These are phyloP conservation scores for Hordeum pubiflorum DNA, from an alignment of 202 grass and related monocot genomes.

Conservation along the genomic window DNA sequence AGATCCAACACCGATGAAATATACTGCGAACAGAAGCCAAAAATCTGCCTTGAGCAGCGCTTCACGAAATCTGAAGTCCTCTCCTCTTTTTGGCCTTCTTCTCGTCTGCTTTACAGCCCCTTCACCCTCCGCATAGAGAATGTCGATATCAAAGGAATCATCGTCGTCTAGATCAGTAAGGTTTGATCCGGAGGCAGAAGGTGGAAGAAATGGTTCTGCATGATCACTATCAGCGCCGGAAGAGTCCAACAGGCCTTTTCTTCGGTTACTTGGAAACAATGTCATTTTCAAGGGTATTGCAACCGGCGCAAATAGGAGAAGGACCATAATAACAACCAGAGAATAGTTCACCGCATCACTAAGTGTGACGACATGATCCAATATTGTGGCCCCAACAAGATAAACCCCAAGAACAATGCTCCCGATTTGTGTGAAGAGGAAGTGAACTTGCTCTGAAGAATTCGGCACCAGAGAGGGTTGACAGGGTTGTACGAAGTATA, in stretches of 20 bases:
- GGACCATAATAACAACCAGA: constrained; percentile 53
- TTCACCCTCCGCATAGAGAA: constrained; percentile 87
- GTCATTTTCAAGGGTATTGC: constrained; percentile 96
- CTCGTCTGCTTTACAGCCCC: constrained; percentile 81
- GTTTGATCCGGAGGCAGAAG: constrained; percentile 43
- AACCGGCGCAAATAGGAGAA: constrained; percentile 65
- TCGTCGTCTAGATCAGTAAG: constrained; percentile 41
- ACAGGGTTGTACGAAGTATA: constrained; percentile 79
- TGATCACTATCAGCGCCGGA: constrained; percentile 23
- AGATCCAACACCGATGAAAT: constrained; percentile 76
- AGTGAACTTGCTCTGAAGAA: constrained; percentile 52
- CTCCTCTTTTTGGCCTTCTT: constrained; percentile 73
- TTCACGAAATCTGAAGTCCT: constrained; percentile 88
- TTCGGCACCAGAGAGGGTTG: constrained; percentile 73
- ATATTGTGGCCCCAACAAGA: constrained; percentile 49
- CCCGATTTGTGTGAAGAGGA: constrained; percentile 58
- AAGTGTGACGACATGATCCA: constrained; percentile 42
- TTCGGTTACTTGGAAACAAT: constrained; percentile 41
- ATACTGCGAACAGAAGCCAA: constrained; percentile 78
- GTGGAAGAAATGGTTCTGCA: constrained; percentile 41
- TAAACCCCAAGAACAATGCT: constrained; percentile 69
- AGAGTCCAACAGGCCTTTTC: constrained; percentile 25
- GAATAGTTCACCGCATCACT: constrained; percentile 39
- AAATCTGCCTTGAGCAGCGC: constrained; percentile 88
- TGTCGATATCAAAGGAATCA: constrained; percentile 58